Base-by-base conservation (phyloP, 352 stramenopile species). In the Phytopythium sindhum region DNA sequence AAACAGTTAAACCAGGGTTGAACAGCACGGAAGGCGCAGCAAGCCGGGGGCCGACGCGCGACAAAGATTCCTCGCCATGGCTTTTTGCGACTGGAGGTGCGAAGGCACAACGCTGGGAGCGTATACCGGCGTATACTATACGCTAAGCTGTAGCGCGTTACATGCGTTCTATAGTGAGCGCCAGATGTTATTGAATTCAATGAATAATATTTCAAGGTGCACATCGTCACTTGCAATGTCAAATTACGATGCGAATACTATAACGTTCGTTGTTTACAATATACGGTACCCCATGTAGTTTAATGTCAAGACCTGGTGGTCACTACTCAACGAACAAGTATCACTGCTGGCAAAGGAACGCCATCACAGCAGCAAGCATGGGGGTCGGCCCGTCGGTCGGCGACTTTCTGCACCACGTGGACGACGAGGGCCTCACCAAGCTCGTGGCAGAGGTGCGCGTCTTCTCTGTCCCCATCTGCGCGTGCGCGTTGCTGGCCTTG, bases 351-450 rank as follows among this genome's bases (percentile, higher is more conserved):
- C 33, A 39, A 39, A 11, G 10, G 33, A 26, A 31, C n/a, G n/a
- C n/a, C n/a, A n/a, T n/a, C n/a, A n/a, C n/a, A n/a, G n/a, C n/a
- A n/a, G n/a, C 26, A 11, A 19, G 7, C 31, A 86, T 86, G 78
- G 78, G 78, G 0, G 70, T 67, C 3, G 72, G 57, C 45, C 68
- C 75, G 65, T 91, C 80, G 60, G 56, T 91, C 6, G 77, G 59
- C 68, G 81, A 81, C 69, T 75, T 87, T 51, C 65, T 91, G 31
- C 73, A 74, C 64, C 67, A 63, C 54, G 83, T 88, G 68, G 77
- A 85, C 58, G 82, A 91, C 64, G 71, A 89, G 0, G 75, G 81
- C 26, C 82, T 91, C 65, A 56, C 62, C 23, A 61, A 62, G 45
- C 64, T 87, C 47, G 53, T 89, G 7, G 66, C 80, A 51, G 70